A percentile compares a stretch with the other conserved stretches of the same genome.
phyloP scores from a whole-genome alignment of 2,329 filamentous ascomycete species.

The Fusarium protoensiforme region DNA sequence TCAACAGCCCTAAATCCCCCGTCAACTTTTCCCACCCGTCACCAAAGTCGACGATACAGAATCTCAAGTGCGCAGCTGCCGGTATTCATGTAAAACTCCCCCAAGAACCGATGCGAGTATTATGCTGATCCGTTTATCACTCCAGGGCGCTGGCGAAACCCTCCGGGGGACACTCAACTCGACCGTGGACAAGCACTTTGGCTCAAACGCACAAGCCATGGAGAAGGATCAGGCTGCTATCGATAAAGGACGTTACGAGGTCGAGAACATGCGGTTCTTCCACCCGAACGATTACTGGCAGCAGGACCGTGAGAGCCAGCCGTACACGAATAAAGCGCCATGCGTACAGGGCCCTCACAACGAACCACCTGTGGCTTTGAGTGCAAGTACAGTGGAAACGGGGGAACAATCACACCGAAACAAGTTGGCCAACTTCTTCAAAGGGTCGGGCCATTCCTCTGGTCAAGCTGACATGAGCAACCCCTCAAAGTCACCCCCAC shows the following conservation, averaged over 20 bases:
- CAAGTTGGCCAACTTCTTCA: constrained; percentile 27
- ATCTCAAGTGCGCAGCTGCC: constrained; percentile 36
- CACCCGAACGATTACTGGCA: constrained; percentile 27
- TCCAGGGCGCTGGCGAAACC: constrained; percentile 38
- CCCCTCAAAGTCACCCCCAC: not conserved
- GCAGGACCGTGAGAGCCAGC: not conserved
- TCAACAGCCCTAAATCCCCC: not conserved
- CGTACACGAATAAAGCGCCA: not conserved
- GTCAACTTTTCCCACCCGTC: constrained; percentile 29
- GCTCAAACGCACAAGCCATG: constrained; percentile 12
- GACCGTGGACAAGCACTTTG: constrained; percentile 34
- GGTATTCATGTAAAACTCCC: constrained; percentile 31
- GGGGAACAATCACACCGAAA: constrained; percentile 22
- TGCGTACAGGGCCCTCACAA: not conserved
- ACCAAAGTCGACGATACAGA: constrained; percentile 33
- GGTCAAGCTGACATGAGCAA: not conserved
- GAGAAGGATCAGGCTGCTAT: constrained; percentile 39
- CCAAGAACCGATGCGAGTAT: rapidly evolving
- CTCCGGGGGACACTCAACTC: constrained; percentile 41
- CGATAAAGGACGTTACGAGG: constrained; percentile 38
- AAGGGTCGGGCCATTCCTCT: constrained; percentile 3
- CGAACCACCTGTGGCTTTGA: not conserved
- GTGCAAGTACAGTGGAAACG: constrained; percentile 2
- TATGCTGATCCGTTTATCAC: not conserved
- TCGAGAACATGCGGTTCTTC: constrained; percentile 38